Evolutionary conservation across 2,329 filamentous ascomycete species (phyloP).

Genomic region (Aspergillus novoparasiticus): DNA sequence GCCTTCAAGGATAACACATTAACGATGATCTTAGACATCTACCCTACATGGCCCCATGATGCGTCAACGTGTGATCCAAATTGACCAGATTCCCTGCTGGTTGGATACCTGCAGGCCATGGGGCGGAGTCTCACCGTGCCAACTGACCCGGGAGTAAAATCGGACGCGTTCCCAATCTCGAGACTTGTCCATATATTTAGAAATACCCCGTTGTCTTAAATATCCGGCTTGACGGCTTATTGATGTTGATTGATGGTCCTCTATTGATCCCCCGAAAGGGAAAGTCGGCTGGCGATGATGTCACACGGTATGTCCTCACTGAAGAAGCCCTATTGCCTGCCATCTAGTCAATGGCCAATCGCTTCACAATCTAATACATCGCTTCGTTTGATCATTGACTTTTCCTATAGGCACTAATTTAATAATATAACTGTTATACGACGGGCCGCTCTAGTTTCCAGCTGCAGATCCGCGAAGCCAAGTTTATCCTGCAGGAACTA

Average conservation of each 20-base stretch:
- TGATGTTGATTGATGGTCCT: neutral
- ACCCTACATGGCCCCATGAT: neutral
- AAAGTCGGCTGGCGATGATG: conserved; percentile 8
- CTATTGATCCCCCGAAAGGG: conserved; percentile 32
- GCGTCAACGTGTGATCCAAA: neutral
- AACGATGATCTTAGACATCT: neutral
- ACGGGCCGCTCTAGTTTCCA: neutral
- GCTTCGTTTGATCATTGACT: neutral
- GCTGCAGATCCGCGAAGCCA: neutral
- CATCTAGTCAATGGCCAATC: neutral
- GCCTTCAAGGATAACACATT: neutral
- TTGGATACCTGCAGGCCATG: neutral
- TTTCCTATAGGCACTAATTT: neutral
- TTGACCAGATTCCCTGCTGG: neutral
- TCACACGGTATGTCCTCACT: neutral
- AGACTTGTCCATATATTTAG: conserved; percentile 10
- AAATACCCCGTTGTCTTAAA: neutral
- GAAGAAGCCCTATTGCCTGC: neutral
- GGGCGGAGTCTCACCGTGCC: neutral
- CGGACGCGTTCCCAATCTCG: neutral
- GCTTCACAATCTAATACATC: neutral
- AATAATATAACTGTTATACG: neutral
- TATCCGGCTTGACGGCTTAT: neutral
- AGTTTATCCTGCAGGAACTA: neutral
- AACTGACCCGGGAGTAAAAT: neutral